These are phyloP conservation scores for Linnemannia schmuckeri DNA, from an alignment of 192 early-diverging fungal species.

Conservation along the genomic window DNA sequence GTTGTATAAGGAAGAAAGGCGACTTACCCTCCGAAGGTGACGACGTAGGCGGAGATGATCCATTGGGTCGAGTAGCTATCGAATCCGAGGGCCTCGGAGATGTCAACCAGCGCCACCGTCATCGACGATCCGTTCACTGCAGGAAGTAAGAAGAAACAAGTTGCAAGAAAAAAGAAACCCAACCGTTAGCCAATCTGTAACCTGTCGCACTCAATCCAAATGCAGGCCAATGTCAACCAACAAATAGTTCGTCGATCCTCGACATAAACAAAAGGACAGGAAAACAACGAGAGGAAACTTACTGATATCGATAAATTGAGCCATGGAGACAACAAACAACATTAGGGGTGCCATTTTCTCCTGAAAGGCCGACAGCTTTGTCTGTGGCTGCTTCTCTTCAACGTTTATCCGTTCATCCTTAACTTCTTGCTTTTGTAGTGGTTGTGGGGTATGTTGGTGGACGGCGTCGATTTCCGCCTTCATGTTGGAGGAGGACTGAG, in stretches of 20 bases:
- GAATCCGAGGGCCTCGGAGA: slow-evolving; percentile 29
- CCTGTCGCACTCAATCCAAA: neutral
- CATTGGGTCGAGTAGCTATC: slow-evolving; percentile 34
- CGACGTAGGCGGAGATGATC: slow-evolving; percentile 48
- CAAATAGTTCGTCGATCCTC: neutral
- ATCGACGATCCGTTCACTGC: slow-evolving; percentile 50
- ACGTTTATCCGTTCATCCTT: neutral
- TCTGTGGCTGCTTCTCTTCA: neutral
- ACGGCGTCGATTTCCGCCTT: neutral
- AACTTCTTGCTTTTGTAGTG: neutral
- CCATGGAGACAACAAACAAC: slow-evolving; percentile 46
- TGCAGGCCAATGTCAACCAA: too few species aligned
- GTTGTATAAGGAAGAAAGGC: neutral
- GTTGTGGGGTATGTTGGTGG: neutral
- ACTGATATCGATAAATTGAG: slow-evolving; percentile 55
- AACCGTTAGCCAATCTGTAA: neutral
- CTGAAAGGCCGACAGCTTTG: slow-evolving; percentile 15
- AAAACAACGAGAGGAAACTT: neutral
- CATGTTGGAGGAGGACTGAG: neutral
- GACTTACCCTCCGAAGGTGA: slow-evolving; percentile 52
- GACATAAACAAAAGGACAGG: neutral
- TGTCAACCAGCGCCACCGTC: slow-evolving; percentile 47
- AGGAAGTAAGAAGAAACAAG: neutral
- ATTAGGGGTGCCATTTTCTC: slow-evolving; percentile 27
- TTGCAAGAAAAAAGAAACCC: neutral